These are phyloP conservation scores for Sarocladium brachiariae DNA, from an alignment of 2,329 filamentous ascomycete genomes.

Conservation along the genomic window DNA sequence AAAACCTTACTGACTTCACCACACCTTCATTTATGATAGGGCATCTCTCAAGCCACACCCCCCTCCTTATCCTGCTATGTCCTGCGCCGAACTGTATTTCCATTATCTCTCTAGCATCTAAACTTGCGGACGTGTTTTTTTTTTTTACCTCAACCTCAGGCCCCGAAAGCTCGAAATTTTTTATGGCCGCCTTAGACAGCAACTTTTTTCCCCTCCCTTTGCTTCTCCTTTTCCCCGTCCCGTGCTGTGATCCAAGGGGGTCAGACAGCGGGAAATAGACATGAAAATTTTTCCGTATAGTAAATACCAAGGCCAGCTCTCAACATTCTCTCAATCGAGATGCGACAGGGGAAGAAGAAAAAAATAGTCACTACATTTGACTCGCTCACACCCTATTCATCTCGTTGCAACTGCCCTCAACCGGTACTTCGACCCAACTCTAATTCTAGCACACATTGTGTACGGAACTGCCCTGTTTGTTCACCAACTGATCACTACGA, in stretches of 20 bases:
- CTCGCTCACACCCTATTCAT: not conserved
- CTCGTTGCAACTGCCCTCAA: no score
- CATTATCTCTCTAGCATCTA: not conserved
- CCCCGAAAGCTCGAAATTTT: no score
- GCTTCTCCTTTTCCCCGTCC: not conserved
- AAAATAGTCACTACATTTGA: no score
- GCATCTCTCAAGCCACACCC: no score
- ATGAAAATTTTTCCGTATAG: conserved; percentile 8
- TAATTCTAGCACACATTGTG: not conserved
- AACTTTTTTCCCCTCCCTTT: not conserved
- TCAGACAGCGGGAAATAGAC: no score
- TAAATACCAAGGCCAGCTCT: not conserved
- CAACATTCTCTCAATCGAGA: not conserved
- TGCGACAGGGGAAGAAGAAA: no score
- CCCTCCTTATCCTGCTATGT: no score
- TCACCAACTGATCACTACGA: no score
- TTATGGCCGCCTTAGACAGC: conserved; percentile 11
- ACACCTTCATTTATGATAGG: no score
- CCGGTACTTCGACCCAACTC: not conserved
- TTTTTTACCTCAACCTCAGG: conserved; percentile 7
- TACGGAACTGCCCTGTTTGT: no score
- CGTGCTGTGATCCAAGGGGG: not conserved
- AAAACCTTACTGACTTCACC: not conserved
- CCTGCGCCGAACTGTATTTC: not conserved
- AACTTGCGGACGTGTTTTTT: no score